Conservation (phyloP, 2,329 filamentous ascomycete genomes). For the Neonectria sp. region DNA sequence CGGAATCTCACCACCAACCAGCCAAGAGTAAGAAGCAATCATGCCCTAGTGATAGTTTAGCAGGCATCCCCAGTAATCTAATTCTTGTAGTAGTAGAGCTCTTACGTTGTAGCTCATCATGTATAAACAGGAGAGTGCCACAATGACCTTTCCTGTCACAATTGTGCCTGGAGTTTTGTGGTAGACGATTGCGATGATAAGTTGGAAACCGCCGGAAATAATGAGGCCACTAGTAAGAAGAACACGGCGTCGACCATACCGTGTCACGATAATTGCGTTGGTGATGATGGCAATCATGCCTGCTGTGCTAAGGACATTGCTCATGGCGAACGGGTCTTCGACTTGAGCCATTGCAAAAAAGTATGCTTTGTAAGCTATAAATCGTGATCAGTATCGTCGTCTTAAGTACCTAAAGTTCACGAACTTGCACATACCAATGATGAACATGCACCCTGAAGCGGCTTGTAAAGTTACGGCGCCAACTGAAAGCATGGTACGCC, state of each 20-base stretch:
- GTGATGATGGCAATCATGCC: constrained; percentile 39
- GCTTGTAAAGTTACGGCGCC: constrained; percentile 39
- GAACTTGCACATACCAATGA: constrained; percentile 34
- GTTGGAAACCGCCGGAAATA: constrained; percentile 36
- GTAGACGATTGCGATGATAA: constrained; percentile 41
- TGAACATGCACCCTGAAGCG: constrained; percentile 43
- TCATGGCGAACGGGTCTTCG: constrained; percentile 42
- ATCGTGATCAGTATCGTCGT: not conserved
- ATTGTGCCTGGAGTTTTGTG: constrained; percentile 34
- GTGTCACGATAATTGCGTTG: constrained; percentile 40
- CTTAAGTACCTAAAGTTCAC: fast-evolving
- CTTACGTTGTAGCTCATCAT: constrained; percentile 44
- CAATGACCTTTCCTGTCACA: constrained; percentile 37
- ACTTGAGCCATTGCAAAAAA: constrained; percentile 45
- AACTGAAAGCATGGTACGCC: constrained; percentile 37
- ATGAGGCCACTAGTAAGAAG: constrained; percentile 30
- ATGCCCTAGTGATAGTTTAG: constrained; percentile 31
- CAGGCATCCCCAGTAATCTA: fast-evolving
- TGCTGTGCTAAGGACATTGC: constrained; percentile 42
- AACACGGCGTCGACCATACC: constrained; percentile 38
- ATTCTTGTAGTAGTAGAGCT: fast-evolving
- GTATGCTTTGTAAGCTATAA: constrained; percentile 42
- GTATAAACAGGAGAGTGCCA: constrained; percentile 42
- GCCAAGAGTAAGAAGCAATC: constrained; percentile 44
- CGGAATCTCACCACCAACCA: constrained; percentile 41